Conservation (phyloP, 768 basidiomycete genomes). For the Rhodotorula diobovata region DNA sequence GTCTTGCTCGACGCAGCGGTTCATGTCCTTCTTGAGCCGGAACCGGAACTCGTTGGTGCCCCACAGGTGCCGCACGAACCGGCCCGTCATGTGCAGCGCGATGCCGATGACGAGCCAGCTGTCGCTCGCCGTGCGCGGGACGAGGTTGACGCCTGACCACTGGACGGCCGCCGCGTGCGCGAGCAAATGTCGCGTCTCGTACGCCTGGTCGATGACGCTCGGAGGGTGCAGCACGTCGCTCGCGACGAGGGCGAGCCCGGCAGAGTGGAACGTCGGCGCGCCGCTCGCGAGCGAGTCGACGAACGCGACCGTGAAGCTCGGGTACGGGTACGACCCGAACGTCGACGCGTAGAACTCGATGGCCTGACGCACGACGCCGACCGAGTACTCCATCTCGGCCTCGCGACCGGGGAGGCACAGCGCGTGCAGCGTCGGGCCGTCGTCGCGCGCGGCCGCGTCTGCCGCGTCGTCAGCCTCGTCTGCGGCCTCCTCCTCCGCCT, state of each 20-base stretch:
- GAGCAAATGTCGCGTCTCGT: slow-evolving; percentile 80
- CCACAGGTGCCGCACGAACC: slow-evolving; percentile 77
- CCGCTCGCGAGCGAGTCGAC: slow-evolving; percentile 61
- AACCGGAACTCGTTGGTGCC: slow-evolving; percentile 98
- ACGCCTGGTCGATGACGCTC: slow-evolving; percentile 84
- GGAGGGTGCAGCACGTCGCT: slow-evolving; percentile 80
- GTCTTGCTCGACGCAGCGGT: slow-evolving; percentile 81
- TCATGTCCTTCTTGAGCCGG: slow-evolving; percentile 91
- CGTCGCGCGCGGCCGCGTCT: slow-evolving; percentile 51
- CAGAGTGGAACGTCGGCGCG: slow-evolving; percentile 65
- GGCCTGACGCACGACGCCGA: slow-evolving; percentile 71
- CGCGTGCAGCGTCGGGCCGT: slow-evolving; percentile 62
- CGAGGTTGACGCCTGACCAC: slow-evolving; percentile 95
- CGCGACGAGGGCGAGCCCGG: slow-evolving; percentile 72
- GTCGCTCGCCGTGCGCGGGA: slow-evolving; percentile 87
- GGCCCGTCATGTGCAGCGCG: slow-evolving; percentile 79
- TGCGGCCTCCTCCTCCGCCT: slow-evolving; percentile 53
- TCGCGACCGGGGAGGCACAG: slow-evolving; percentile 91
- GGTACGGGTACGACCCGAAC: slow-evolving; percentile 92
- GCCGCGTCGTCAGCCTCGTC: slow-evolving; percentile 57
- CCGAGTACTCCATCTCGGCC: slow-evolving; percentile 62
- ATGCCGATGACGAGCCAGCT: slow-evolving; percentile 95
- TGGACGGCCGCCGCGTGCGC: slow-evolving; percentile 87
- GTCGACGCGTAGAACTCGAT: slow-evolving; percentile 90
- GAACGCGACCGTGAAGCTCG: slow-evolving; percentile 88